phyloP scores from a whole-genome alignment of 192 early-diverging fungal species.

The Paraglomus occultum region DNA sequence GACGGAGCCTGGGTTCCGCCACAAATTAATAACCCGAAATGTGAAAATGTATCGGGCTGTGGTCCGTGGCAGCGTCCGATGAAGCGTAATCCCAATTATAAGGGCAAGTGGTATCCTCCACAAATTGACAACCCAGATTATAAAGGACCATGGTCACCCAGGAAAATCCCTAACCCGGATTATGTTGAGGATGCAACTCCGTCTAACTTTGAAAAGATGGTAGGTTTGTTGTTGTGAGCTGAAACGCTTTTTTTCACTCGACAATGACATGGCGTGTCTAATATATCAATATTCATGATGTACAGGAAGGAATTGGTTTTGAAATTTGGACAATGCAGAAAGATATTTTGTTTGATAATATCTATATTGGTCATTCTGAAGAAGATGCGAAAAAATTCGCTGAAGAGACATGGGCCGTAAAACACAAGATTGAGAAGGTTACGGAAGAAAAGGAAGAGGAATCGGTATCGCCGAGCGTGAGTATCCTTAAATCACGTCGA shows the following conservation, averaged over 20 bases:
- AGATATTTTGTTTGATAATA: slow-evolving; percentile 86
- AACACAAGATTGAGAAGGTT: slow-evolving; percentile 66
- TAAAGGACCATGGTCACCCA: slow-evolving; percentile 86
- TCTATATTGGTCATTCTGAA: slow-evolving; percentile 78
- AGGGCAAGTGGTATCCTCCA: slow-evolving; percentile 86
- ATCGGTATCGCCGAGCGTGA: neutral
- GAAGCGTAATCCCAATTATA: slow-evolving; percentile 83
- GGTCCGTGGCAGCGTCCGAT: slow-evolving; percentile 80
- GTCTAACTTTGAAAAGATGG: slow-evolving; percentile 76
- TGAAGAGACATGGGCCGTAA: slow-evolving; percentile 75
- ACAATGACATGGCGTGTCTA: too few species aligned
- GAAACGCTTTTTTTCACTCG: too few species aligned
- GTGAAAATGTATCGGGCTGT: slow-evolving; percentile 66
- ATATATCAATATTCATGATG: neutral
- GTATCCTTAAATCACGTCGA: neutral
- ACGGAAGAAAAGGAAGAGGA: slow-evolving; percentile 49
- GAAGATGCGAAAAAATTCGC: slow-evolving; percentile 68
- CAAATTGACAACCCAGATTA: slow-evolving; percentile 90
- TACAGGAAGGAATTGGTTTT: slow-evolving; percentile 70
- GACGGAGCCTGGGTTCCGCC: slow-evolving; percentile 90
- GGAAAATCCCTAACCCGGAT: slow-evolving; percentile 80
- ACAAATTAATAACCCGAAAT: slow-evolving; percentile 77
- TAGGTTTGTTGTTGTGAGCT: slow-evolving; percentile 17
- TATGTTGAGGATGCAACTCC: slow-evolving; percentile 81
- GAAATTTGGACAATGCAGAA: slow-evolving; percentile 95